Evolutionary conservation across 148 eudicot species (phyloP).

Genomic region (Rhododendron simsii): DNA sequence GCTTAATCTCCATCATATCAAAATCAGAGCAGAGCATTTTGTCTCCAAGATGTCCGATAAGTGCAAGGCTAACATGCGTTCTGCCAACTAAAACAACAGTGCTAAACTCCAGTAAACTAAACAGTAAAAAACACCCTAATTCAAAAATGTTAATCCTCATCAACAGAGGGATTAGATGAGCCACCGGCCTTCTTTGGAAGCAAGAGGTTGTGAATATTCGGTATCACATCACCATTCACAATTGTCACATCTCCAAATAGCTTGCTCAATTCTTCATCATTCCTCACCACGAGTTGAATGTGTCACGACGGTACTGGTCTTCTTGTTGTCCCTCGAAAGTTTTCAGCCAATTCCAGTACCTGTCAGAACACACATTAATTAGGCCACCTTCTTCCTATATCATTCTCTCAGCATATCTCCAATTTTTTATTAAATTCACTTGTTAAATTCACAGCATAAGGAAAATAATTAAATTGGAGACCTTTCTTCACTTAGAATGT

Average conservation of each 20-base stretch:
- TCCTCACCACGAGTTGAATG: constrained; percentile 20
- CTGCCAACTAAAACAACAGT: background rate
- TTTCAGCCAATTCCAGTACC: too few relatives aligned
- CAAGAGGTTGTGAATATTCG: constrained; percentile 16
- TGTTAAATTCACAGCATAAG: too few relatives aligned
- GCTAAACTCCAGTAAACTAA: background rate
- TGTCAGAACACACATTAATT: too few relatives aligned
- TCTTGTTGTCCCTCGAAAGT: constrained; percentile 17
- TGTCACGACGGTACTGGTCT: constrained; percentile 15
- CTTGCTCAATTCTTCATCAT: constrained; percentile 23
- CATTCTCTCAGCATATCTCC: too few relatives aligned
- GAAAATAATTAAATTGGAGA: too few relatives aligned
- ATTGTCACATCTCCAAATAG: constrained; percentile 18
- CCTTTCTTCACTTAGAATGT: too few relatives aligned
- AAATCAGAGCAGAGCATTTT: too few relatives aligned
- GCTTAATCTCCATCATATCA: too few relatives aligned
- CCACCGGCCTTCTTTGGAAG: constrained; percentile 14
- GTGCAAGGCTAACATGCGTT: too few relatives aligned
- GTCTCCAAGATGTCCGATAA: too few relatives aligned
- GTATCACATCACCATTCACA: constrained; percentile 22
- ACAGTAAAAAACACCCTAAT: background rate
- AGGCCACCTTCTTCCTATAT: too few relatives aligned
- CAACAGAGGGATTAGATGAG: constrained; percentile 4
- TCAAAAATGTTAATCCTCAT: background rate
- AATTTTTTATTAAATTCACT: too few relatives aligned